Base-by-base conservation (phyloP, 306 rosid genomes). In the Acmispon strigosus region DNA sequence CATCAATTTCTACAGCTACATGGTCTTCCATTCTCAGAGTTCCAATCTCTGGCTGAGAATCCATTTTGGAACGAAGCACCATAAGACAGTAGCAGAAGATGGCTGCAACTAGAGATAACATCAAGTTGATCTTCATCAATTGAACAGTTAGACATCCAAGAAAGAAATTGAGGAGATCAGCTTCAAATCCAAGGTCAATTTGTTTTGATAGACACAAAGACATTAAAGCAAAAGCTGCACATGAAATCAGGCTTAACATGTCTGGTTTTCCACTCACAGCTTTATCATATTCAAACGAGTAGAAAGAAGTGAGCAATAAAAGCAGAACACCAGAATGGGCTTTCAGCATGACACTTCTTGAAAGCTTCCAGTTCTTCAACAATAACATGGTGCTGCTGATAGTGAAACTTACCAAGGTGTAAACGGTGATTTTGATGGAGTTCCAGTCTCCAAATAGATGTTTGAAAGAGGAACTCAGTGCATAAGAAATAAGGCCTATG, bases 181-280 rank as follows among this genome's bases (percentile, higher is more conserved):
- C 12, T n/a, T 55, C 62, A 6, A 75, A 56, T 56, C 74, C 69
- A 1, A 34, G 34, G 36, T 66, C 52, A 75, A 10, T 57, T 9
- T 57, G 24, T 2, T 42, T 10, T 1, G 74, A 67, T 52, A 67
- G 60, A 7, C 70, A 27, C 0, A 59, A 6, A 0, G 55, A 67
- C 80, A 67, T 76, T 12, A 68, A 7, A 59, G 80, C 55, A 37
- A 76, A 76, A 0, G 80, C 11, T 2, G 55, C 70, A 37, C n/a
- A 48, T 0, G 80, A 76, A 49, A 67, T 7, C 0, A 68, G 4
- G 1, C 16, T 48, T 17, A 34, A 49, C 19, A 42, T 15, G 47
- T 67, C 80, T 47, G 80, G 61, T 45, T 55, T 66, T 3, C 52
- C 48, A 7, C 56, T 75, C 29, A 34, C 7, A 1, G 2, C 37